Conservation (phyloP, 2,329 filamentous ascomycete genomes). For the Diplodia seriata region DNA sequence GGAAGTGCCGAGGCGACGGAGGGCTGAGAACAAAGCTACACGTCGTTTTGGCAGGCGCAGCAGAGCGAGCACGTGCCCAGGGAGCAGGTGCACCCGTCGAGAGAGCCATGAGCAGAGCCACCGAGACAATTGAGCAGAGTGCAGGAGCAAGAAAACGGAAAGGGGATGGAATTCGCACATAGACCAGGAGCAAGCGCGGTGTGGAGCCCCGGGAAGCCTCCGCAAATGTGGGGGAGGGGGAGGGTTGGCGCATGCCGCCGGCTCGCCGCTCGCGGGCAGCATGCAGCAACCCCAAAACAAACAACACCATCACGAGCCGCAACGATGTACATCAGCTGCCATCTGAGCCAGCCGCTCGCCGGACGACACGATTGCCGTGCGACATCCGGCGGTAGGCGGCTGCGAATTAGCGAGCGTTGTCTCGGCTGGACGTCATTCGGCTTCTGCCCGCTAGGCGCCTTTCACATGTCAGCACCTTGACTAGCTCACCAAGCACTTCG, state of each 20-base stretch:
- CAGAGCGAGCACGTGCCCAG: not conserved
- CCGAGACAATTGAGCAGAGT: not conserved
- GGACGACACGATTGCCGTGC: conserved; percentile 15
- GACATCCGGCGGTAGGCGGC: conserved; percentile 12
- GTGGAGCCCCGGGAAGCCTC: not conserved
- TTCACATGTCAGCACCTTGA: conserved; percentile 32
- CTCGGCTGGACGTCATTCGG: conserved; percentile 21
- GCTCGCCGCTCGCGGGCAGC: not conserved
- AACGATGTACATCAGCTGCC: conserved; percentile 9
- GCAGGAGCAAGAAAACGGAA: not conserved
- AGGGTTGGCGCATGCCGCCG: conserved; percentile 2
- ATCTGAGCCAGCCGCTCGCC: conserved; percentile 22
- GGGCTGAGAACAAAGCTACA: not conserved
- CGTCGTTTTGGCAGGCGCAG: not conserved
- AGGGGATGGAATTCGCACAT: not conserved
- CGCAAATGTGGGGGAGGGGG: not conserved
- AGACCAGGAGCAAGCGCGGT: not conserved
- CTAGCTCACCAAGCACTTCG: not conserved
- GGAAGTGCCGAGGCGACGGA: not conserved
- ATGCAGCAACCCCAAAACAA: not conserved
- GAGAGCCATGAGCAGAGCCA: not conserved
- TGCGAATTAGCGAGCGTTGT: conserved; percentile 7
- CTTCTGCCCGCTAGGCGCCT: conserved; percentile 29
- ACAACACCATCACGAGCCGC: conserved; percentile 24
- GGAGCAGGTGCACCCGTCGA: not conserved